These are phyloP conservation scores for Leccinum griseonigrum DNA, from an alignment of 1,284 basidiomycete species.

Conservation along the genomic window DNA sequence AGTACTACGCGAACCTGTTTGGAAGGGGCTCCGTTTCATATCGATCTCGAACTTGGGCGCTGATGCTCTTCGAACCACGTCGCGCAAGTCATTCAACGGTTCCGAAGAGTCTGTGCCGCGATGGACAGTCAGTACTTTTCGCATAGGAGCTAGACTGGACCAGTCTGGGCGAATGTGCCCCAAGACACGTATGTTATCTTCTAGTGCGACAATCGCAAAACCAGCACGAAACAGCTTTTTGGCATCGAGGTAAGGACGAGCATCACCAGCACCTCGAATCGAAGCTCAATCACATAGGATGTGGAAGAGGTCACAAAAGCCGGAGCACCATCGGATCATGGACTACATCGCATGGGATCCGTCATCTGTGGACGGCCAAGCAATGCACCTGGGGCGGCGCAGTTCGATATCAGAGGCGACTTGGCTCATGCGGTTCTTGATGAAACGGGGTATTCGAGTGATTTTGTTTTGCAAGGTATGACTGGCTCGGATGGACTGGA, in stretches of 20 bases:
- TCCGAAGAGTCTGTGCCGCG: conserved; percentile 80
- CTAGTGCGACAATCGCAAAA: conserved; percentile 82
- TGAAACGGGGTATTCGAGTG: conserved; percentile 78
- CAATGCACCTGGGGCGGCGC: conserved; percentile 56
- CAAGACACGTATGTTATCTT: conserved; percentile 64
- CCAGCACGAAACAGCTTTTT: conserved; percentile 68
- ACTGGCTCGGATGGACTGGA: neutral
- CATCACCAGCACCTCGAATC: neutral
- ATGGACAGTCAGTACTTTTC: conserved; percentile 70
- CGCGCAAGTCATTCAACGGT: conserved; percentile 73
- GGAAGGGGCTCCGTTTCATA: conserved; percentile 51
- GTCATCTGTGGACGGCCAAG: conserved; percentile 57
- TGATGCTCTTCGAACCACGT: conserved; percentile 56
- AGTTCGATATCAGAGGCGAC: conserved; percentile 74
- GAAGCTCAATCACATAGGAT: conserved; percentile 34
- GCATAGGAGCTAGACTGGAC: neutral
- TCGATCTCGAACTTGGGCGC: neutral
- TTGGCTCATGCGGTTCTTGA: conserved; percentile 74
- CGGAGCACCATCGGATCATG: conserved; percentile 80
- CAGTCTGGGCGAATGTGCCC: neutral
- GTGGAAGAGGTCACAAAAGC: conserved; percentile 77
- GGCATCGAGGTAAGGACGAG: conserved; percentile 49
- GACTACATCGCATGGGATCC: conserved; percentile 81
- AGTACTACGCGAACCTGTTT: conserved; percentile 73
- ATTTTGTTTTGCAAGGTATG: conserved; percentile 87